Base-by-base conservation (phyloP, 176 grass and related monocot species). In the Panicum miliaceum region DNA sequence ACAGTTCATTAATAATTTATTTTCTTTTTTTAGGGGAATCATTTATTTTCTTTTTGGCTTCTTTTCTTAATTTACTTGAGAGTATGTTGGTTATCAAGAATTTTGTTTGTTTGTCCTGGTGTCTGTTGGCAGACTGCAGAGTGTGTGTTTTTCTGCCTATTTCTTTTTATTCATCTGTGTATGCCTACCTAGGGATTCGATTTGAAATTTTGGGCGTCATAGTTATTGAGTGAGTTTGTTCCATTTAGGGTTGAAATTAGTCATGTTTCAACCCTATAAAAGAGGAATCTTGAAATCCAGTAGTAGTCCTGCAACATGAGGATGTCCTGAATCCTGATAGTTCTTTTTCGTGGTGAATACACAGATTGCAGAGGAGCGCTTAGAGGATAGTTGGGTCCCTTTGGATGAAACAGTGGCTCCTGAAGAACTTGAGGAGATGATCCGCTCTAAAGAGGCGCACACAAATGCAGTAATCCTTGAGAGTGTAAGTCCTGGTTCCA, bases 381-480 rank as follows among this genome's bases (percentile, higher is more conserved):
- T 95, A 73, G 96, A 98, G 79, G 96, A 95, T 95, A 91, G 89
- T 75, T 98, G 96, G 96, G 83, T 92, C 19, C 93, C 96, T 71
- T 62, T 95, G 63, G 93, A 95, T 68, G 89, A 98, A 69, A 88
- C 86, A 58, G 77, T 98, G 86, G 86, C 82, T 71, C 75, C 91
- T 79, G 85, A 61, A 80, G 85, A 98, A 73, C 71, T 98, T 79
- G 96, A 98, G 68, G 96, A 98, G 86, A 60, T 80, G 70, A 86
- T 98, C 86, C 91, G 91, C 23, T 79, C 77, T 71, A 98, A 95
- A 90, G 93, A 95, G 84, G 93, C 96, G 20, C 96, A 94, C 78
- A 92, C 96, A 70, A 98, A 98, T 95, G 96, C 93, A 80, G 91
- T 90, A 68, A 93, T 98, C 26, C 91, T 98, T 57, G 91, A 93